Evolutionary conservation across 1,284 basidiomycete genomes (phyloP).

Genomic region (Melampsora occidentalis): DNA sequence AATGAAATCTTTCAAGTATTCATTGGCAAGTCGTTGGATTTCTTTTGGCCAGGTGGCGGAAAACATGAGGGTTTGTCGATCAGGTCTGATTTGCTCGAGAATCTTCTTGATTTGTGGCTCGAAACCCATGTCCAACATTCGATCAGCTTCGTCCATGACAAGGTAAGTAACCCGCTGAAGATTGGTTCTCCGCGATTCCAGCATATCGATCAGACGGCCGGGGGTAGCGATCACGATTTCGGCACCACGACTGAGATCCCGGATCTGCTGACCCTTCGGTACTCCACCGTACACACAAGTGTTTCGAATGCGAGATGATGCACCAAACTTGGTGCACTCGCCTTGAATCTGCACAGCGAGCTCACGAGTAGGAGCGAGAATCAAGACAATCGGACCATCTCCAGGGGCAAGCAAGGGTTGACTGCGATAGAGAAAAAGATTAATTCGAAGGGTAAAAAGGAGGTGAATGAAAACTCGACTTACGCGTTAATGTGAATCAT

Average conservation of each 20-base stretch:
- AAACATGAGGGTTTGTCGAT: conserved; percentile 63
- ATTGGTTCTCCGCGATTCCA: conserved; percentile 93
- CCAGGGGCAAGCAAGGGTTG: conserved; percentile 90
- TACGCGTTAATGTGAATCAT: conserved; percentile 99
- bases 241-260: conserved; percentile 91
- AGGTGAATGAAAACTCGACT: conserved; percentile 51
- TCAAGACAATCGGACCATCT: conserved; percentile 94
- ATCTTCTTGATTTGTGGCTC: conserved; percentile 99
- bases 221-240: conserved; percentile 94
- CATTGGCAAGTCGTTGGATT: conserved; percentile 93
- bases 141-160: conserved; percentile 97
- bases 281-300: conserved; percentile 98
- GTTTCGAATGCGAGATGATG: conserved; percentile 94
- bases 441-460: background rate
- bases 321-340: conserved; percentile 96
- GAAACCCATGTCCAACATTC: conserved; percentile 64
- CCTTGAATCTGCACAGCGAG: conserved; percentile 98
- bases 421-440: conserved; percentile 54
- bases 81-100: conserved; percentile 66
- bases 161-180: conserved; percentile 92
- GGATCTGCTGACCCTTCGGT: conserved; percentile 95
- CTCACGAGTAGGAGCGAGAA: conserved; percentile 95
- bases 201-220: conserved; percentile 87
- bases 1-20: conserved; percentile 92
- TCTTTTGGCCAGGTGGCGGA: conserved; percentile 99